Evolutionary conservation across 441 rosid genomes (phyloP).

Genomic region (Adansonia rubrostipa): DNA sequence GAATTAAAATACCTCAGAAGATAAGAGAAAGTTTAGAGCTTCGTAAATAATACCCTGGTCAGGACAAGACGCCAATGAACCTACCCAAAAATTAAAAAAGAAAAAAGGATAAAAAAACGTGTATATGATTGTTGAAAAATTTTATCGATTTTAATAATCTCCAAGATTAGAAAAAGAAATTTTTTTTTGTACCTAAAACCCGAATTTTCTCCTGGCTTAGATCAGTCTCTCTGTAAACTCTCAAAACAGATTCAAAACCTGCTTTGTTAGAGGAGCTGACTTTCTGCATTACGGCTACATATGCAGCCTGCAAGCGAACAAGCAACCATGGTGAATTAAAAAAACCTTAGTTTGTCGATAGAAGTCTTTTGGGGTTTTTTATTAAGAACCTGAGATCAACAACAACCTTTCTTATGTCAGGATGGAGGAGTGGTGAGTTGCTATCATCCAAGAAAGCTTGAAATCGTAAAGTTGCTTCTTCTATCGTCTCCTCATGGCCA

Average conservation of each 20-base stretch:
- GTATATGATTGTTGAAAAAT: background rate
- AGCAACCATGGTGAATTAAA: slow-evolving; percentile 14
- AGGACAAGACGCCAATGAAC: slow-evolving; percentile 70
- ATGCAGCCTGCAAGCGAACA: slow-evolving; percentile 68
- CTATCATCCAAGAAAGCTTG: slow-evolving; percentile 70
- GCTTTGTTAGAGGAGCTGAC: slow-evolving; percentile 63
- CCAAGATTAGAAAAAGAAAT: background rate
- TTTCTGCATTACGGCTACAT: slow-evolving; percentile 82
- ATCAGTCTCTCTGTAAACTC: slow-evolving; percentile 84
- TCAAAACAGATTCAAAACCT: slow-evolving; percentile 74
- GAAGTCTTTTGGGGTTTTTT: background rate
- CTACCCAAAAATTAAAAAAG: slow-evolving; percentile 32
- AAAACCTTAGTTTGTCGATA: background rate
- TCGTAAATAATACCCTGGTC: slow-evolving; percentile 64
- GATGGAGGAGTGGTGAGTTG: slow-evolving; percentile 72
- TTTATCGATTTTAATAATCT: background rate
- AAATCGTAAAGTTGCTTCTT: slow-evolving; percentile 73
- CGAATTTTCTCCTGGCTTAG: slow-evolving; percentile 91
- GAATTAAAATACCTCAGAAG: slow-evolving; percentile 64
- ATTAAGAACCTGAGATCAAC: background rate
- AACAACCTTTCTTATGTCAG: slow-evolving; percentile 69
- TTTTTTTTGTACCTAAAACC: slow-evolving; percentile 57
- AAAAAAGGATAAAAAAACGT: background rate
- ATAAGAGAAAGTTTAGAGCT: slow-evolving; percentile 71
- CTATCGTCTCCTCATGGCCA: slow-evolving; percentile 71